Evolutionary conservation across 495 filamentous ascomycete genomes (phyloP).

Genomic region (Aspergillus hancockii): DNA sequence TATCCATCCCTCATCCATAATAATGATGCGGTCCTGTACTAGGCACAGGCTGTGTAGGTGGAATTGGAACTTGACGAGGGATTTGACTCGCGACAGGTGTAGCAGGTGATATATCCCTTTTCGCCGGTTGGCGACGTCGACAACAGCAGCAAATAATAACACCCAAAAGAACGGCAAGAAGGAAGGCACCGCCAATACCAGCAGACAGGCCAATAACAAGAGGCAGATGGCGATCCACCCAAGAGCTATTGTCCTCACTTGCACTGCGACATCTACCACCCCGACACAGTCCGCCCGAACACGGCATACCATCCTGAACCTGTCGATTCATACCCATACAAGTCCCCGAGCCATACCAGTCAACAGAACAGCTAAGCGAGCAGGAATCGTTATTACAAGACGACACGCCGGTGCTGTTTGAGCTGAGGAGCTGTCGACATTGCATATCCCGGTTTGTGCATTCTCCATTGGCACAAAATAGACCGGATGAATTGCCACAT

Average conservation of each 20-base stretch:
- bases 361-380: slow-evolving; percentile 68
- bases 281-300: slow-evolving; percentile 68
- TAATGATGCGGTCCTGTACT: too few relatives aligned
- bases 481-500: slow-evolving; percentile 53
- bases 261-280: slow-evolving; percentile 60
- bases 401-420: slow-evolving; percentile 3
- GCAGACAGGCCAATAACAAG: slow-evolving; percentile 66
- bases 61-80: background rate
- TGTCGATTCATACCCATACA: slow-evolving; percentile 79
- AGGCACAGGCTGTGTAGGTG: too few relatives aligned
- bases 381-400: slow-evolving; percentile 66
- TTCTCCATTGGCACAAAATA: slow-evolving; percentile 79
- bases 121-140: background rate
- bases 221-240: slow-evolving; percentile 62
- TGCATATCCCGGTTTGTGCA: slow-evolving; percentile 76
- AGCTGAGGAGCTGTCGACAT: slow-evolving; percentile 7
- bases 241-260: slow-evolving; percentile 52
- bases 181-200: slow-evolving; percentile 62
- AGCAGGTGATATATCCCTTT: background rate
- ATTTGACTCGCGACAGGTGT: background rate
- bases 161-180: slow-evolving; percentile 58
- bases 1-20: background rate
- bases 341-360: slow-evolving; percentile 42
- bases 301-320: slow-evolving; percentile 82
- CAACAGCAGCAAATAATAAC: slow-evolving; percentile 46